phyloP scores from a whole-genome alignment of 2,329 filamentous ascomycete genomes.

The Leptographium flavum region DNA sequence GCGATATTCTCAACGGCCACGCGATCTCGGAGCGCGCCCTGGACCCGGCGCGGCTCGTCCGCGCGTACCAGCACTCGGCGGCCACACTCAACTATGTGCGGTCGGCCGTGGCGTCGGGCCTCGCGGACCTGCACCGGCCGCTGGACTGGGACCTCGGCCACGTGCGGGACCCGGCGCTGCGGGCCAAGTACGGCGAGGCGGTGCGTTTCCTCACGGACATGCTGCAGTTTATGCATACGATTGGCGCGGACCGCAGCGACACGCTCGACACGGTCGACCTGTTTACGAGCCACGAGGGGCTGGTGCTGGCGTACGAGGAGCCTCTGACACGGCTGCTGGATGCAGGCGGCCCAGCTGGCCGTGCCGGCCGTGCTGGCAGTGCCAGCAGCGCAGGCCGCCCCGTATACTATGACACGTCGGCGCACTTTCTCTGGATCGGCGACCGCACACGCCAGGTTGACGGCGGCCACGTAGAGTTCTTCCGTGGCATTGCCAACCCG shows the following conservation, averaged over 20 bases:
- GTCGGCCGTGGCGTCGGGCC: constrained; percentile 67
- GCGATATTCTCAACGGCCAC: constrained; percentile 91
- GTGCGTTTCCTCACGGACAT: constrained; percentile 81
- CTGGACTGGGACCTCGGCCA: constrained; percentile 92
- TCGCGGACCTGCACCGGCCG: constrained; percentile 86
- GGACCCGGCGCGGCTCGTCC: constrained; percentile 71
- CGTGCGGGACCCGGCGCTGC: constrained; percentile 69
- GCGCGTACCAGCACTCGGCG: constrained; percentile 90
- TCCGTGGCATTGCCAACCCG: constrained; percentile 89
- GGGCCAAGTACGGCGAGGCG: constrained; percentile 73
- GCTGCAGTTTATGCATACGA: constrained; percentile 83
- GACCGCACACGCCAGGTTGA: constrained; percentile 90
- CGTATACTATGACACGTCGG: constrained; percentile 91
- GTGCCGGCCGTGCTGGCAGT: too few relatives aligned
- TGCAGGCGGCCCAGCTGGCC: constrained; percentile 4
- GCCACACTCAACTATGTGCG: constrained; percentile 90
- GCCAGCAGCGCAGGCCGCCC: too few relatives aligned
- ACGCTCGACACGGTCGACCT: constrained; percentile 86
- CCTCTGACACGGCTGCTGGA: constrained; percentile 59
- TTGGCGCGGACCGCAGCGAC: constrained; percentile 74
- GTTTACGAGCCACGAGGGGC: constrained; percentile 88
- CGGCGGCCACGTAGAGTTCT: constrained; percentile 92
- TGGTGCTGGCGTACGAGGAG: constrained; percentile 90
- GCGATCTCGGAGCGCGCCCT: constrained; percentile 59
- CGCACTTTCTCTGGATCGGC: constrained; percentile 97